These are phyloP conservation scores for Coleophoma eucalyptorum DNA, from an alignment of 2,329 filamentous ascomycete genomes.

Conservation along the genomic window DNA sequence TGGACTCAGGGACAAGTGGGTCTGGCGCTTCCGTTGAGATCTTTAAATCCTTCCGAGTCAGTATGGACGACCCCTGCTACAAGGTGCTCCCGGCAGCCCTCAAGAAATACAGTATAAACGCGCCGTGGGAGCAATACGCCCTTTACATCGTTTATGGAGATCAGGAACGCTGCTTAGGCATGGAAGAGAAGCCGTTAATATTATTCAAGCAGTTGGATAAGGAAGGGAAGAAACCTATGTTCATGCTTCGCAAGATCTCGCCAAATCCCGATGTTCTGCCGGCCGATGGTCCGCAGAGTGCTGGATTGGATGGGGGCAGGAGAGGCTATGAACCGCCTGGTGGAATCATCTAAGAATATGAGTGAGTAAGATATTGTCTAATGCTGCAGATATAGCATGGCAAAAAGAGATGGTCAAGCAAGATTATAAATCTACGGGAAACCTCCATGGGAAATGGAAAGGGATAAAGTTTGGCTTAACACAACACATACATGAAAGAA, in stretches of 20 bases:
- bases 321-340: slow-evolving; percentile 19
- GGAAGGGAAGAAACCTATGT: slow-evolving; percentile 98
- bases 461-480: no score
- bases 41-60: slow-evolving; percentile 97
- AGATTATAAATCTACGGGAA: no score
- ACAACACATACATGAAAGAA: no score
- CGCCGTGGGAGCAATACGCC: slow-evolving; percentile 95
- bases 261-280: slow-evolving; percentile 34
- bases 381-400: no score
- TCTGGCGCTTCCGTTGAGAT: slow-evolving; percentile 71
- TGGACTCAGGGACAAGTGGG: slow-evolving; percentile 52
- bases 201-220: slow-evolving; percentile 96
- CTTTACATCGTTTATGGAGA: slow-evolving; percentile 99
- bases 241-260: slow-evolving; percentile 70
- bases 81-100: slow-evolving; percentile 94
- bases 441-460: no score
- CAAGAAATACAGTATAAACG: slow-evolving; percentile 98
- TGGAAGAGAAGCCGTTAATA: slow-evolving; percentile 92
- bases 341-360: slow-evolving; percentile 23
- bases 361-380: no score
- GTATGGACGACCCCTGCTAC: slow-evolving; percentile 96
- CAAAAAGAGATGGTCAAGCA: no score
- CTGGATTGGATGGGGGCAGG: slow-evolving; percentile 21
- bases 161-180: slow-evolving; percentile 86
- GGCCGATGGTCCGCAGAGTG: slow-evolving; percentile 34